These are phyloP conservation scores for Parmelia sp. DNA, from an alignment of 495 filamentous ascomycete genomes.

Conservation along the genomic window DNA sequence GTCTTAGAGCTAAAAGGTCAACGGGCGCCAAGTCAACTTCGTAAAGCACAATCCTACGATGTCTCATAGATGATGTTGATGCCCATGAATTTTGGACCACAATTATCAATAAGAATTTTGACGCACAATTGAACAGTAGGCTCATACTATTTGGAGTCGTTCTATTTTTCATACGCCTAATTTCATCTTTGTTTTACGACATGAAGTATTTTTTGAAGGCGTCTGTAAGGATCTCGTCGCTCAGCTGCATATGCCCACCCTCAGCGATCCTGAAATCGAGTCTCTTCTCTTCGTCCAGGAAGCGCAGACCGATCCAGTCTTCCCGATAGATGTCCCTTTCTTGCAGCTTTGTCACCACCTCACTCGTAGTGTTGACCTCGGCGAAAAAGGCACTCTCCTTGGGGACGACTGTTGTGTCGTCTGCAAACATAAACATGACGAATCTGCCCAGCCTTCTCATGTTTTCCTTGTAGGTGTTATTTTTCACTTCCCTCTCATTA, in stretches of 20 bases:
- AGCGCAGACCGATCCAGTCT: conserved; percentile 88
- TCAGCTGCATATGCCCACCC: conserved; percentile 80
- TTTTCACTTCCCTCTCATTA: conserved; percentile 77
- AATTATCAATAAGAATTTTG: neutral
- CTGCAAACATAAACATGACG: conserved; percentile 82
- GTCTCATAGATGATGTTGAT: neutral
- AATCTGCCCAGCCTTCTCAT: conserved; percentile 66
- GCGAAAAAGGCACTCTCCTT: conserved; percentile 90
- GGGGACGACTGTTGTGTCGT: conserved; percentile 80
- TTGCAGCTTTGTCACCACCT: conserved; percentile 57
- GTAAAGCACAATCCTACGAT: neutral
- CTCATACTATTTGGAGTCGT: neutral
- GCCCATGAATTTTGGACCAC: neutral
- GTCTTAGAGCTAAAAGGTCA: neutral
- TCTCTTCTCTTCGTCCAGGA: conserved; percentile 70
- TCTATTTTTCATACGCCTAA: no score
- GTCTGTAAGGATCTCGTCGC: conserved; percentile 56
- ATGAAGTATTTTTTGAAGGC: conserved; percentile 71
- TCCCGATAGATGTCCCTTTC: conserved; percentile 75
- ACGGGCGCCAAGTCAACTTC: conserved; percentile 10
- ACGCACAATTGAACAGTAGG: neutral
- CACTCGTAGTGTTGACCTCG: conserved; percentile 66
- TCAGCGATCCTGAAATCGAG: conserved; percentile 63
- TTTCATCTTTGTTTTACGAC: conserved; percentile 28
- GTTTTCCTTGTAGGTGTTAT: conserved; percentile 64